phyloP scores from a whole-genome alignment of 2,329 filamentous ascomycete genomes.

The Amauroascus niger region DNA sequence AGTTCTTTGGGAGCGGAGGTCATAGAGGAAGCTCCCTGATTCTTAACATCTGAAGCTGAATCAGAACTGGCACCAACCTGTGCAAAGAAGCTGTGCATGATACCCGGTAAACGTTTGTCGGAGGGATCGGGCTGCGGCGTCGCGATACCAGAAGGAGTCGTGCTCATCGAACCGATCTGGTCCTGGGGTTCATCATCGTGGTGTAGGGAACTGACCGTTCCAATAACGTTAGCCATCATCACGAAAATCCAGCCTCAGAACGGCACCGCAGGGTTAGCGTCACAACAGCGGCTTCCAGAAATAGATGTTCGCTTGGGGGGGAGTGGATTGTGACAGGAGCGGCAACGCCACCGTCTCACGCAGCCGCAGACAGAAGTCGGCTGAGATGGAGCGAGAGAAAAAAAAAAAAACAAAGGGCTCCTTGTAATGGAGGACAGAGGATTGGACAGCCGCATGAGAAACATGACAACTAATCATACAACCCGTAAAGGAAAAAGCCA shows the following conservation, averaged over 20 bases:
- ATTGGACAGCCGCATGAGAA: slow-evolving; percentile 6
- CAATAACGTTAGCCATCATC: slow-evolving; percentile 23
- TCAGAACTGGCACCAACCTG: slow-evolving; percentile 92
- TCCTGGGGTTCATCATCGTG: slow-evolving; percentile 37
- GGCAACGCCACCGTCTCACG: neutral
- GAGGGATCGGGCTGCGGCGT: slow-evolving; percentile 88
- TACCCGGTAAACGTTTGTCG: slow-evolving; percentile 90
- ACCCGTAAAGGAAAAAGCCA: neutral
- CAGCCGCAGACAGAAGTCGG: neutral
- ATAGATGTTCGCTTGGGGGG: too few relatives aligned
- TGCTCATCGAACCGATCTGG: slow-evolving; percentile 59
- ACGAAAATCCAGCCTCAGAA: neutral
- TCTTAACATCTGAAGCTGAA: slow-evolving; percentile 49
- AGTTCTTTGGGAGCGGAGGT: slow-evolving; percentile 19
- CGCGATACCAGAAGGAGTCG: slow-evolving; percentile 79
- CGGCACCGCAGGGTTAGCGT: neutral
- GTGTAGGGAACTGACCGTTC: slow-evolving; percentile 9
- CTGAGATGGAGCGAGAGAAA: neutral
- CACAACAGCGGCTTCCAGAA: neutral
- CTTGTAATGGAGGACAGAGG: neutral
- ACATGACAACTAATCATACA: slow-evolving; percentile 8
- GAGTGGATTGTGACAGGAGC: neutral
- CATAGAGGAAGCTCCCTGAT: slow-evolving; percentile 28
- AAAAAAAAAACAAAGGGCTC: too few relatives aligned
- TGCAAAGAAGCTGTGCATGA: slow-evolving; percentile 91